Conservation (phyloP, 768 basidiomycete genomes). For the Hebeloma cylindrosporum region DNA sequence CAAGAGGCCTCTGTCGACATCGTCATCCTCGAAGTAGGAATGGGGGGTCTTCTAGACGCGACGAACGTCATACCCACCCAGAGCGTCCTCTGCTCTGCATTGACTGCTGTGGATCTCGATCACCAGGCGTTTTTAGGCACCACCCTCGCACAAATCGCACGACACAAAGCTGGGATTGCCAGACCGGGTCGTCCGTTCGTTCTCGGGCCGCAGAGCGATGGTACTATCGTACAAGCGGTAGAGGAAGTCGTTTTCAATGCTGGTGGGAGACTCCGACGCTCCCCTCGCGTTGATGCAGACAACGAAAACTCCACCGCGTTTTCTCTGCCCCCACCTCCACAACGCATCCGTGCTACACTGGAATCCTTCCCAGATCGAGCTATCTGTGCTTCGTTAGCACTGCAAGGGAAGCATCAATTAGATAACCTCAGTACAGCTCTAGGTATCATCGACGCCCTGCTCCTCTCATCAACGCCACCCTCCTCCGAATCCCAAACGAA, state of each 20-base stretch:
- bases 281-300: conserved; percentile 35
- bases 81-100: conserved; percentile 69
- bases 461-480: conserved; percentile 20
- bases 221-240: conserved; percentile 45
- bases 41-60: conserved; percentile 92
- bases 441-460: conserved; percentile 57
- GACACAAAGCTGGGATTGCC: conserved; percentile 83
- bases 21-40: conserved; percentile 88
- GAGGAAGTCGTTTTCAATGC: conserved; percentile 39
- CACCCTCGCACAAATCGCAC: conserved; percentile 70
- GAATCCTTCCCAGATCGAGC: conserved; percentile 43
- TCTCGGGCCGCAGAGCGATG: conserved; percentile 60
- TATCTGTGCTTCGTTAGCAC: conserved; percentile 53
- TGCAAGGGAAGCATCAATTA: conserved; percentile 83
- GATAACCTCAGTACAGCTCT: conserved; percentile 78
- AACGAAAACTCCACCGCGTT: conserved; percentile 26
- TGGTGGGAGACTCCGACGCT: conserved; percentile 38
- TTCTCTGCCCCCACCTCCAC: conserved; percentile 27
- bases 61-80: conserved; percentile 84
- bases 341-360: conserved; percentile 43
- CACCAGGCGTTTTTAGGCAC: conserved; percentile 89
- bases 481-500: no score
- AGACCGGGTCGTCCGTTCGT: conserved; percentile 61
- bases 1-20: conserved; percentile 65
- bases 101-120: conserved; percentile 89